Evolutionary conservation across 306 rosid genomes (phyloP).

Genomic region (Castanopsis chinensis): DNA sequence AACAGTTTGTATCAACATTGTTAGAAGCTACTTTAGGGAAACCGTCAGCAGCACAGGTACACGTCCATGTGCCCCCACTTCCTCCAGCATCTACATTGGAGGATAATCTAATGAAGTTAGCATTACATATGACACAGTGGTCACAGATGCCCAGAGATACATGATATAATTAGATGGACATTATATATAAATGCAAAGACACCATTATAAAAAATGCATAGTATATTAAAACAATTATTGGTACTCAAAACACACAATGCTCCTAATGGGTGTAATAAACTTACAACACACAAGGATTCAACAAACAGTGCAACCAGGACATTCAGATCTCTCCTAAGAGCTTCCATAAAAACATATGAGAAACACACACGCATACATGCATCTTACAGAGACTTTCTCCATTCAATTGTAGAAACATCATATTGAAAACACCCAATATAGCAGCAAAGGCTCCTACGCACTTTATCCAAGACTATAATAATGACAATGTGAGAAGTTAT

Average conservation of each 20-base stretch:
- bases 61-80: conserved; percentile 59
- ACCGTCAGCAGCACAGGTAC: conserved; percentile 62
- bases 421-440: neutral
- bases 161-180: conserved; percentile 5
- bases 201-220: neutral
- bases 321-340: neutral
- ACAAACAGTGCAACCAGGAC: neutral
- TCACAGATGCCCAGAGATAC: conserved; percentile 4
- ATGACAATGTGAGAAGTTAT: neutral
- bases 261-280: neutral
- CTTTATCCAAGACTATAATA: neutral
- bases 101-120: conserved; percentile 21
- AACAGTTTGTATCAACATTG: conserved; percentile 50
- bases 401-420: neutral
- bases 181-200: neutral
- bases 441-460: neutral
- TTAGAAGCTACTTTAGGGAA: conserved; percentile 71
- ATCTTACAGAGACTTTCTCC: neutral
- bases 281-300: neutral
- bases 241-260: neutral
- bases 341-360: neutral
- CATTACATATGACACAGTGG: conserved; percentile 7
- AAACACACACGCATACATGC: neutral
- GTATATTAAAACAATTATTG: neutral
- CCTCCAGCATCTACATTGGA: conserved; percentile 52